These are phyloP conservation scores for Begonia peltatifolia DNA, from an alignment of 306 rosid genomes.

Conservation along the genomic window DNA sequence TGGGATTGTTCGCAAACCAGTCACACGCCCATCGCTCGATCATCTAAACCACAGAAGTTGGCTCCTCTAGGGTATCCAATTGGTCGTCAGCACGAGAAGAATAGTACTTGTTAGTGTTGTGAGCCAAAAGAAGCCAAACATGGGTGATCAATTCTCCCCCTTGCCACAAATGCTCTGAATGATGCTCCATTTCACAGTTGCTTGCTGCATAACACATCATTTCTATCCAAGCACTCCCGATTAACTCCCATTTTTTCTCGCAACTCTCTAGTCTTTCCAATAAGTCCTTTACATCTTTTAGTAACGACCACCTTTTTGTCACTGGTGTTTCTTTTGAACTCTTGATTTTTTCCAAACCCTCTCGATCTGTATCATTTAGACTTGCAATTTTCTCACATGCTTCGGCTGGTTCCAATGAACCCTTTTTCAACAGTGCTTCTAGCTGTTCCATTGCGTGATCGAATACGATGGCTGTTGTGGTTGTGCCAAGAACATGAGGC, in stretches of 20 bases:
- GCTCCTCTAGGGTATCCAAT: no score
- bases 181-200: constrained; percentile 34
- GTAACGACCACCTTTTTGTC: constrained; percentile 36
- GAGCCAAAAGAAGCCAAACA: constrained; percentile 52
- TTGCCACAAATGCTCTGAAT: constrained; percentile 48
- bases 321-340: constrained; percentile 8
- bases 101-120: constrained; percentile 30
- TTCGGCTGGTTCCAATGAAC: no score
- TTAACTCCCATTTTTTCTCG: constrained; percentile 24
- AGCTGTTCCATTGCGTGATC: constrained; percentile 29
- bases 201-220: constrained; percentile 58
- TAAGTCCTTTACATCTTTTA: constrained; percentile 31
- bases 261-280: constrained; percentile 21
- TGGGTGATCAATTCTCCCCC: constrained; percentile 68
- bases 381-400: no score
- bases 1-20: no score
- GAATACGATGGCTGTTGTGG: constrained; percentile 29
- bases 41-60: no score
- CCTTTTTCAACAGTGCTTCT: constrained; percentile 5
- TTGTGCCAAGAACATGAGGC: constrained; percentile 34
- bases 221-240: constrained; percentile 61
- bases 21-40: no score
- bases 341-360: constrained; percentile 11
- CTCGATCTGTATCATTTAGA: constrained; percentile 5
- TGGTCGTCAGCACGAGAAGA: no score